Conservation (phyloP, 306 rosid species). For the Ziziphus jujuba region DNA sequence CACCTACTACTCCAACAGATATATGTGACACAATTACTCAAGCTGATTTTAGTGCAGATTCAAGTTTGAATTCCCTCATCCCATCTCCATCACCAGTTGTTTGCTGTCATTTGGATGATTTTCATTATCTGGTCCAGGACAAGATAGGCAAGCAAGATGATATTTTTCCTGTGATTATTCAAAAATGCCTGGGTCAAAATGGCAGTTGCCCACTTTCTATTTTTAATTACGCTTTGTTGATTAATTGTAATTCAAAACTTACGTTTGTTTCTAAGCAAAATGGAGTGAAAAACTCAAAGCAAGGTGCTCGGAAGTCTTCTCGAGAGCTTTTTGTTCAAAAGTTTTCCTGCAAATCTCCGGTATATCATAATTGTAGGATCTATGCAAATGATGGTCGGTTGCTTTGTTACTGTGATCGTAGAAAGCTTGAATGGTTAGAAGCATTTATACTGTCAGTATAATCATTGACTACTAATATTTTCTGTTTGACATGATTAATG, state of each 20-base stretch:
- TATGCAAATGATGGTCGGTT: conserved; percentile 92
- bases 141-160: conserved; percentile 46
- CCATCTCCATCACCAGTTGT: conserved; percentile 75
- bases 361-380: conserved; percentile 93
- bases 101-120: conserved; percentile 66
- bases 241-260: conserved; percentile 54
- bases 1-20: conserved; percentile 41
- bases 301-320: conserved; percentile 61
- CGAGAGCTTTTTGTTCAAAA: conserved; percentile 87
- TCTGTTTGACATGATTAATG: conserved; percentile 26
- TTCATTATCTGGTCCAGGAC: conserved; percentile 53
- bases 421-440: conserved; percentile 91
- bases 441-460: conserved; percentile 23
- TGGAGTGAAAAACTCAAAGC: conserved; percentile 48
- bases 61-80: conserved; percentile 39
- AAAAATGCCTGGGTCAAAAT: conserved; percentile 76
- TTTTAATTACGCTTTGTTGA: conserved; percentile 68
- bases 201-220: conserved; percentile 81
- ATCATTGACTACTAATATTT: conserved; percentile 3
- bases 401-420: conserved; percentile 93
- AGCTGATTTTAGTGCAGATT: conserved; percentile 60
- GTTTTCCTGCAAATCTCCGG: conserved; percentile 91
- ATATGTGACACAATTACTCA: conserved; percentile 46
- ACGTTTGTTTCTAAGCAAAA: conserved; percentile 43
- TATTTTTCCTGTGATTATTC: conserved; percentile 59